Evolutionary conservation across 2,329 filamentous ascomycete species (phyloP).

Genomic region (Nectriaceae sp.): DNA sequence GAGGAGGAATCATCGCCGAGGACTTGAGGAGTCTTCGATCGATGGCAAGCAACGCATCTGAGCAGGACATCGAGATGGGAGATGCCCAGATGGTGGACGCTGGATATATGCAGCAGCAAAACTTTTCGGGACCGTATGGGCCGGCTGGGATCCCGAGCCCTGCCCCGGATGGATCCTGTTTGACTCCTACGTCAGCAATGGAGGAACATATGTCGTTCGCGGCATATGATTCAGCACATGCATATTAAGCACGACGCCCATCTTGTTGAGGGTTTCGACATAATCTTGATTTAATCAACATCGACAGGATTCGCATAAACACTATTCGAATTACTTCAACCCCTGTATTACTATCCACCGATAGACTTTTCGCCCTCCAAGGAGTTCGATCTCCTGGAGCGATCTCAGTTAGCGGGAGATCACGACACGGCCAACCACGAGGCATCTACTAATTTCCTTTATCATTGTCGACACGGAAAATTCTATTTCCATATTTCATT

Average conservation of each 20-base stretch:
- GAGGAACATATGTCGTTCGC: constrained; percentile 13
- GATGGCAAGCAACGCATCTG: constrained; percentile 31
- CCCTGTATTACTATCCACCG: constrained; percentile 12
- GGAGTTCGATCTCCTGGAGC: background rate
- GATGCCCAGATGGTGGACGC: constrained; percentile 35
- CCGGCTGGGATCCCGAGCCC: constrained; percentile 23
- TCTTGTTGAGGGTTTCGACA: too few species aligned
- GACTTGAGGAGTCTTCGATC: constrained; percentile 37
- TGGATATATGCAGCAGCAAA: constrained; percentile 23
- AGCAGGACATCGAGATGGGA: constrained; percentile 39
- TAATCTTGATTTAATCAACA: too few species aligned
- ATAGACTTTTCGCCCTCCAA: constrained; percentile 8
- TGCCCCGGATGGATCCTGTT: constrained; percentile 22
- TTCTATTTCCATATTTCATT: too few species aligned
- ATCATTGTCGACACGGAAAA: background rate
- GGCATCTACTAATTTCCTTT: constrained; percentile 4
- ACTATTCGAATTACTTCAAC: constrained; percentile 4
- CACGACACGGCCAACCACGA: constrained; percentile 2
- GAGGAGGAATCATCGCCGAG: constrained; percentile 39
- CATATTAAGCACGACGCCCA: constrained; percentile 9
- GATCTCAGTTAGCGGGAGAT: background rate
- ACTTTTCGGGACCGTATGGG: constrained; percentile 23
- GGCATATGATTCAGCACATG: constrained; percentile 13
- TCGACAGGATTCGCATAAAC: too few species aligned
- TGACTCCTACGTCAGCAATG: constrained; percentile 17